These are phyloP conservation scores for Zasmidium angulare DNA, from an alignment of 2,329 filamentous ascomycete species.

Conservation along the genomic window DNA sequence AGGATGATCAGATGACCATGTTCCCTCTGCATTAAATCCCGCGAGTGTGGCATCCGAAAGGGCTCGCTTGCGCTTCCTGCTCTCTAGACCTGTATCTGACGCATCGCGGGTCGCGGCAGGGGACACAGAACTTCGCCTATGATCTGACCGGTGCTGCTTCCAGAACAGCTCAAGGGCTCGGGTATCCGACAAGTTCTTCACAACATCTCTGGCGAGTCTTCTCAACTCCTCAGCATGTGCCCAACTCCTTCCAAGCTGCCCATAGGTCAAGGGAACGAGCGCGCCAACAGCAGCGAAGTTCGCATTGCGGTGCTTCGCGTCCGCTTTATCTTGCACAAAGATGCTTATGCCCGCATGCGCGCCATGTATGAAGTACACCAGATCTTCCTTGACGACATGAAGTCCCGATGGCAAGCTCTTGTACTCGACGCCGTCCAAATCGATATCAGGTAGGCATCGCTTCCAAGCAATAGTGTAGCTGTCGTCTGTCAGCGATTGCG, in stretches of 20 bases:
- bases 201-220: conserved; percentile 68
- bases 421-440: conserved; percentile 85
- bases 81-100: conserved; percentile 27
- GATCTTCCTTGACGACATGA: conserved; percentile 82
- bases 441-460: conserved; percentile 62
- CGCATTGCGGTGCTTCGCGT: conserved; percentile 78
- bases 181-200: conserved; percentile 63
- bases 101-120: background rate
- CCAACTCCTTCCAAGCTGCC: conserved; percentile 85
- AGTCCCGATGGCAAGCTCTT: conserved; percentile 92
- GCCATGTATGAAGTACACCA: conserved; percentile 84
- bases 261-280: conserved; percentile 83
- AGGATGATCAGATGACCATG: conserved; percentile 71
- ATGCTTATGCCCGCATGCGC: conserved; percentile 86
- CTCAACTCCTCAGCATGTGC: conserved; percentile 76
- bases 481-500: conserved; percentile 9
- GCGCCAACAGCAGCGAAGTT: conserved; percentile 90
- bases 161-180: conserved; percentile 76
- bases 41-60: conserved; percentile 44
- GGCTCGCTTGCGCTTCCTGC: conserved; percentile 31
- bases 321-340: conserved; percentile 80
- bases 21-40: conserved; percentile 61
- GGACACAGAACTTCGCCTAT: conserved; percentile 3
- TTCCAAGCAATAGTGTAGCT: conserved; percentile 88
- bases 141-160: conserved; percentile 57